Conservation (phyloP, 2,329 filamentous ascomycete species). For the Dothistroma septosporum region DNA sequence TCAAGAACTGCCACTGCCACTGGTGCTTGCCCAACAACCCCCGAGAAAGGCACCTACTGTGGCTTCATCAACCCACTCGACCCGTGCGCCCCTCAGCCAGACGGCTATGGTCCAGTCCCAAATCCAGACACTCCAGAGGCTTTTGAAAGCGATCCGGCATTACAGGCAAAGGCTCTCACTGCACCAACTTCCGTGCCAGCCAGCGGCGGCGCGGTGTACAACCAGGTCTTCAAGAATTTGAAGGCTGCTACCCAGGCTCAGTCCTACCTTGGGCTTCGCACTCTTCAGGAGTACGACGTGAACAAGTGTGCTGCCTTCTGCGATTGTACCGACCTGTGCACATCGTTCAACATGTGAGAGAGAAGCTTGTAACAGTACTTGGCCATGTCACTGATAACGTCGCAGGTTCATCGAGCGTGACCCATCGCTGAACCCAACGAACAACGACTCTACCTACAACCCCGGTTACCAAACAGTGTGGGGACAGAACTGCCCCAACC, state of each 20-base stretch:
- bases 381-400: not conserved
- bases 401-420: slow-evolving; percentile 33
- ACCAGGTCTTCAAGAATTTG: slow-evolving; percentile 32
- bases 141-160: slow-evolving; percentile 23
- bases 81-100: slow-evolving; percentile 37
- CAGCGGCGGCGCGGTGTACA: slow-evolving; percentile 24
- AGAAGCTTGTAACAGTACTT: not conserved
- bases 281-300: slow-evolving; percentile 31
- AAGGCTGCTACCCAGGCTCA: slow-evolving; percentile 29
- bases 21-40: slow-evolving; percentile 29
- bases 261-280: slow-evolving; percentile 34
- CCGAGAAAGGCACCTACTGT: slow-evolving; percentile 35
- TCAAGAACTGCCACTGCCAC: slow-evolving; percentile 21
- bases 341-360: slow-evolving; percentile 32
- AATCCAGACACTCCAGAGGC: slow-evolving; percentile 25
- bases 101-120: slow-evolving; percentile 33
- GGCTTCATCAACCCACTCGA: slow-evolving; percentile 40
- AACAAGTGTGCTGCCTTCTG: slow-evolving; percentile 31
- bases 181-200: slow-evolving; percentile 24
- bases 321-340: slow-evolving; percentile 33
- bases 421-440: slow-evolving; percentile 32
- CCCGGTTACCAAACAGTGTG: slow-evolving; percentile 24
- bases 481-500: slow-evolving; percentile 35
- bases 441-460: slow-evolving; percentile 27
- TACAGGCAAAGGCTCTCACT: slow-evolving; percentile 17